phyloP scores from a whole-genome alignment of 2,329 filamentous ascomycete genomes.

The Penicillium sp. region DNA sequence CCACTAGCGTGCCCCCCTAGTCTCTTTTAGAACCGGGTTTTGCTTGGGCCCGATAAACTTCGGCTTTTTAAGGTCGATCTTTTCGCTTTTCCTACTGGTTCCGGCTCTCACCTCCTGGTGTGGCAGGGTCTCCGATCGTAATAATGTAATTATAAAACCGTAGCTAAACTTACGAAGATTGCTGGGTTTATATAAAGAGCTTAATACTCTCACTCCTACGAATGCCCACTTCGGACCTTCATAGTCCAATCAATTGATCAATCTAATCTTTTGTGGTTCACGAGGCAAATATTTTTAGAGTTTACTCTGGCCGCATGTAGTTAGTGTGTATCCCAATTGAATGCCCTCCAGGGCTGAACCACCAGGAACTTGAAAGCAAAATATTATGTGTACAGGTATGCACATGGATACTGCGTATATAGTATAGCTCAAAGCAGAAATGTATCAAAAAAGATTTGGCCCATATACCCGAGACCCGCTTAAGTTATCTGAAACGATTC shows the following conservation, averaged over 20 bases:
- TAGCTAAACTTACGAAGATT: not conserved
- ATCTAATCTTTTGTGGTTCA: not conserved
- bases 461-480: not conserved
- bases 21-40: conserved; percentile 8
- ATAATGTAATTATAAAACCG: not conserved
- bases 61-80: conserved; percentile 3
- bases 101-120: not conserved
- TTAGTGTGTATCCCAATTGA: not conserved
- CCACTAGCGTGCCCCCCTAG: conserved; percentile 9
- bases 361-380: not conserved
- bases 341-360: not conserved
- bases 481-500: not conserved
- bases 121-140: not conserved
- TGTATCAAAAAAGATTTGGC: not conserved
- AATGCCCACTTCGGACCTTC: not conserved
- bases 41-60: conserved; percentile 17
- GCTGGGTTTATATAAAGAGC: not conserved
- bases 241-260: not conserved
- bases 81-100: not conserved
- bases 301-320: not conserved
- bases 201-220: not conserved
- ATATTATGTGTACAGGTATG: not conserved
- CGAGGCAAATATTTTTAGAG: not conserved
- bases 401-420: not conserved
- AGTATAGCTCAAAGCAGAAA: not conserved